Evolutionary conservation across 1,284 basidiomycete genomes (phyloP).

Genomic region (Irpex lacteus): DNA sequence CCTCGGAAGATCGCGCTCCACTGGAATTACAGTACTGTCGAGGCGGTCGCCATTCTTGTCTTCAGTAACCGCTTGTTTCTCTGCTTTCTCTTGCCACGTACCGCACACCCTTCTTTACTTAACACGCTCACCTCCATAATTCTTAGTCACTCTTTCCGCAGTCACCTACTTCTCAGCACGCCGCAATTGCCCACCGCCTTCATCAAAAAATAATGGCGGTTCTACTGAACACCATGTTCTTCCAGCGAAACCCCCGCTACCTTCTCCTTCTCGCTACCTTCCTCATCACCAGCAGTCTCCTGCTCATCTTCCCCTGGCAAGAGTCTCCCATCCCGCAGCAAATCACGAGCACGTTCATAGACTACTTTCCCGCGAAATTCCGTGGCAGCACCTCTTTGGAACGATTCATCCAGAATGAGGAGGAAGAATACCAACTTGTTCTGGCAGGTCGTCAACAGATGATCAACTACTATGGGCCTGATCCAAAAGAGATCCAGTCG

Average conservation of each 20-base stretch:
- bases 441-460: slow-evolving; percentile 5
- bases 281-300: slow-evolving; percentile 12
- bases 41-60: background rate
- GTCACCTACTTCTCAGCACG: background rate
- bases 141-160: background rate
- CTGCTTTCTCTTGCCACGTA: background rate
- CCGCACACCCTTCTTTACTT: background rate
- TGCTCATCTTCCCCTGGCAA: slow-evolving; percentile 8
- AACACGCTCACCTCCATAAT: background rate
- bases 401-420: slow-evolving; percentile 9
- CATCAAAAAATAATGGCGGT: slow-evolving; percentile 4
- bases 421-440: slow-evolving; percentile 7
- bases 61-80: background rate
- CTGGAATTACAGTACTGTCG: background rate
- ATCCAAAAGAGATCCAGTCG: slow-evolving; percentile 8
- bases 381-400: slow-evolving; percentile 7
- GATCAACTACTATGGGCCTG: slow-evolving; percentile 9
- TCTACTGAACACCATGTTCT: slow-evolving; percentile 4
- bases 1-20: background rate
- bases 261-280: slow-evolving; percentile 9
- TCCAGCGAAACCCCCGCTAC: slow-evolving; percentile 16
- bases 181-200: background rate
- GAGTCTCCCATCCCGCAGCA: background rate
- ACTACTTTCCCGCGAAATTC: slow-evolving; percentile 10
- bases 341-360: background rate